phyloP scores from a whole-genome alignment of 2,329 filamentous ascomycete species.

The Talaromyces sp. region DNA sequence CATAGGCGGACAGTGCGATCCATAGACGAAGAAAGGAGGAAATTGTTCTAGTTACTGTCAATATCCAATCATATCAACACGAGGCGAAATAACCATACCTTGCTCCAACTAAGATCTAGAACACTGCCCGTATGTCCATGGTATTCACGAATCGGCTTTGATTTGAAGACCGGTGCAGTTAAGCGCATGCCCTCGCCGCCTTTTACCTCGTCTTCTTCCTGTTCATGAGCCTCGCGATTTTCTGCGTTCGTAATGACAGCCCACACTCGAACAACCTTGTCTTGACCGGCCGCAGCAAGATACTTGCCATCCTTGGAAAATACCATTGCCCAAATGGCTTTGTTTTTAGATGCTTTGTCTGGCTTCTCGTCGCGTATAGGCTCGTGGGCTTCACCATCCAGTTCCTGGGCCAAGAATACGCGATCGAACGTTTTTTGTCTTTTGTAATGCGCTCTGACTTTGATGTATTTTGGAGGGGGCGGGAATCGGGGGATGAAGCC shows the following conservation, averaged over 20 bases:
- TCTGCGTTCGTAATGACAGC: slow-evolving; percentile 78
- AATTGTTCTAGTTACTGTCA: slow-evolving; percentile 67
- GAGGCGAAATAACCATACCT: slow-evolving; percentile 47
- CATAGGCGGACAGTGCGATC: slow-evolving; percentile 94
- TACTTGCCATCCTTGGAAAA: slow-evolving; percentile 92
- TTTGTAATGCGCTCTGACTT: slow-evolving; percentile 76
- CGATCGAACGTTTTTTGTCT: slow-evolving; percentile 77
- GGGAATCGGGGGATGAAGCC: slow-evolving; percentile 85
- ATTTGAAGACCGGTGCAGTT: slow-evolving; percentile 85
- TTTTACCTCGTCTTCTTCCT: slow-evolving; percentile 55
- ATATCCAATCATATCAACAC: neutral
- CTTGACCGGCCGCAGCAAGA: slow-evolving; percentile 87
- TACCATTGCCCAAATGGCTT: slow-evolving; percentile 86
- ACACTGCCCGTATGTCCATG: slow-evolving; percentile 80
- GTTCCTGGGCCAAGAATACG: slow-evolving; percentile 86
- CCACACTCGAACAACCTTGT: slow-evolving; percentile 82
- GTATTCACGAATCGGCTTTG: slow-evolving; percentile 74
- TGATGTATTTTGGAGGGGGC: slow-evolving; percentile 86
- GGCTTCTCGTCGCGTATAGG: slow-evolving; percentile 29
- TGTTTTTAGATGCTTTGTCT: slow-evolving; percentile 26
- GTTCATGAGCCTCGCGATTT: slow-evolving; percentile 70
- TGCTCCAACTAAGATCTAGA: slow-evolving; percentile 94
- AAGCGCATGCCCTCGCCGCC: slow-evolving; percentile 59
- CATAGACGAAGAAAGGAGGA: slow-evolving; percentile 92
- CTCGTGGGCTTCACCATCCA: slow-evolving; percentile 58